Evolutionary conservation across 2,329 filamentous ascomycete species (phyloP).

Genomic region (Aspergillus chevalieri): DNA sequence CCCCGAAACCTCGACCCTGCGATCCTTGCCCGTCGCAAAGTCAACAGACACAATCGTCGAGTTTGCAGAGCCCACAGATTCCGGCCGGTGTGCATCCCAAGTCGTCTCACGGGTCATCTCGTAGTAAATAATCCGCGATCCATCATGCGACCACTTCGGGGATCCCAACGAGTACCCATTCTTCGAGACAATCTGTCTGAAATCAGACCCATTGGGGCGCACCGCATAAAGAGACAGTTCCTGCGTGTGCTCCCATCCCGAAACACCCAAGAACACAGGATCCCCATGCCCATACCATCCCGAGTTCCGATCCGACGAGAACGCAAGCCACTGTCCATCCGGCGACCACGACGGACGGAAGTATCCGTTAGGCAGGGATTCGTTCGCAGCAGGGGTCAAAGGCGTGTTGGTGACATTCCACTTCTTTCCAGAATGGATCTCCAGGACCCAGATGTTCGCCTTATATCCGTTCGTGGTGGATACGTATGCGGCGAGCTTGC

Average conservation of each 20-base stretch:
- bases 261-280: conserved; percentile 19
- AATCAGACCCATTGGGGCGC: conserved; percentile 31
- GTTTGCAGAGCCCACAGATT: conserved; percentile 10
- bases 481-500: conserved; percentile 34
- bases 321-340: conserved; percentile 37
- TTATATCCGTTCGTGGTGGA: conserved; percentile 32
- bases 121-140: conserved; percentile 34
- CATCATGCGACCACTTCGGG: conserved; percentile 35
- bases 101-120: conserved; percentile 36
- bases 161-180: conserved; percentile 32
- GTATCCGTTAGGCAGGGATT: conserved; percentile 28
- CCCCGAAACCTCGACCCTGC: conserved; percentile 22
- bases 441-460: conserved; percentile 38
- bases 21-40: conserved; percentile 33
- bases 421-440: conserved; percentile 27
- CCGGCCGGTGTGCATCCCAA: conserved; percentile 31
- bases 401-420: conserved; percentile 35
- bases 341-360: conserved; percentile 39
- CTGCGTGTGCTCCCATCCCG: conserved; percentile 40
- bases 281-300: conserved; percentile 38
- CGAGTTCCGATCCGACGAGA: conserved; percentile 39
- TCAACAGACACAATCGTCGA: conserved; percentile 30
- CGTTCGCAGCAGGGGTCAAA: conserved; percentile 7
- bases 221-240: conserved; percentile 37
- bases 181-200: conserved; percentile 30